phyloP scores from a whole-genome alignment of 352 stramenopile species.

The Globisporangium nodosum region DNA sequence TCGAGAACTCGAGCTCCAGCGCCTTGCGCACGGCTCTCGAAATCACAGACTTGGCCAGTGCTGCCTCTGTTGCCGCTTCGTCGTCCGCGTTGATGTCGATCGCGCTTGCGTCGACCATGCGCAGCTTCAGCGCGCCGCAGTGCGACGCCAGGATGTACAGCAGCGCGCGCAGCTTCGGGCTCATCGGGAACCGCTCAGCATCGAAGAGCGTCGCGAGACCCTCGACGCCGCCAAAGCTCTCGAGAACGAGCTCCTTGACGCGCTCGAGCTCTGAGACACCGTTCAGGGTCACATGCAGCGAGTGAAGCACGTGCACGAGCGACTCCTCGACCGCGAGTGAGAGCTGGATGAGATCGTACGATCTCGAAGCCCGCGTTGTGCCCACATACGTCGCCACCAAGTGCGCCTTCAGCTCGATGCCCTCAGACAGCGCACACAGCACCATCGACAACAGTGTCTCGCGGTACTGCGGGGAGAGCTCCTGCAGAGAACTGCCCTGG shows the following conservation, averaged over 20 bases:
- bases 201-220: slow-evolving; percentile 63
- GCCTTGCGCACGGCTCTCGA: slow-evolving; percentile 55
- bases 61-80: slow-evolving; percentile 62
- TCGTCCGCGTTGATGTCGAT: slow-evolving; percentile 82
- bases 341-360: slow-evolving; percentile 49
- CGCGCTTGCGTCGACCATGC: slow-evolving; percentile 27
- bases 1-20: slow-evolving; percentile 45
- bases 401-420: slow-evolving; percentile 42
- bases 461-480: slow-evolving; percentile 50
- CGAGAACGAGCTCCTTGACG: slow-evolving; percentile 46
- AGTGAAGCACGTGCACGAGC: slow-evolving; percentile 28
- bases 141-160: slow-evolving; percentile 59
- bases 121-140: slow-evolving; percentile 37
- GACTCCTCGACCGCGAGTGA: slow-evolving; percentile 43
- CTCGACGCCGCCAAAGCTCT: slow-evolving; percentile 55
- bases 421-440: slow-evolving; percentile 46
- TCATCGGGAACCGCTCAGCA: slow-evolving; percentile 36
- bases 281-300: slow-evolving; percentile 33
- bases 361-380: slow-evolving; percentile 26
- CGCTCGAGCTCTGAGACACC: slow-evolving; percentile 38
- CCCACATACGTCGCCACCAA: slow-evolving; percentile 55
- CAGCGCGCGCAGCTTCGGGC: slow-evolving; percentile 40
- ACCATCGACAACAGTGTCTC: slow-evolving; percentile 59
- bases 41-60: slow-evolving; percentile 58
- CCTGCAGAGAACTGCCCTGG: slow-evolving; percentile 30